Base-by-base conservation (phyloP, 805 yeast species). In the Starmerella cellae region DNA sequence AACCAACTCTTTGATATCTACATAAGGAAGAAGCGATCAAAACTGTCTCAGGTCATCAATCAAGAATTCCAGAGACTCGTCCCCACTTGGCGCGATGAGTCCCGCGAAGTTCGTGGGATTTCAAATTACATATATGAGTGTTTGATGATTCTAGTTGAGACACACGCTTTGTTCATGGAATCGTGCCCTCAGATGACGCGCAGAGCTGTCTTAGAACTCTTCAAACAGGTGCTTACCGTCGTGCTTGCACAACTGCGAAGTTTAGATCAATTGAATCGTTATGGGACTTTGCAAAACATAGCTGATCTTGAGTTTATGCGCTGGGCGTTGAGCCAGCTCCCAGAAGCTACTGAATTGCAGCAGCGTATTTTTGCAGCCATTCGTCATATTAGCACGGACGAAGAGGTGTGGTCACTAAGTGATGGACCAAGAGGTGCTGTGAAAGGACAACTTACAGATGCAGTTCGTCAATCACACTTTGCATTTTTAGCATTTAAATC, bases 231-330 rank as follows among this genome's bases (percentile, higher is more conserved):
- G 33, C 63, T 53, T 26, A 58, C 57, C 44, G 51, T 59, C n/a
- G 56, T 64, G 46, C 61, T 61, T 54, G 66, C 61, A 44, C 60
- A 44, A 30, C 61, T 63, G 45, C 66, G 71, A 21, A 69, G 63
- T 26, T 53, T 71, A 6, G 74, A 72, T 26, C 55, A 58, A 13
- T 62, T 73, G 31, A 66, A 73, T 1, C 57, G 65, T 8, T 68
- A 64, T 27, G 77, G 76, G 1, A 55, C 69, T 33, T 57, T 70
- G 41, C 80, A 75, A 54, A 63, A 68, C 2, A 62, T 69, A 0
- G 68, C 75, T 3, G 81, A 75, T 50, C 52, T 74, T 22, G 74
- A 72, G 51, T 73, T 74, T 49, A 64, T 74, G 54, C 64, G 67
- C 37, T 58, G 52, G 30, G 56, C 57, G n/a, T 48, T 62, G 56